Evolutionary conservation across 192 early-diverging fungal genomes (phyloP).

Genomic region (Backusella macrospora): DNA sequence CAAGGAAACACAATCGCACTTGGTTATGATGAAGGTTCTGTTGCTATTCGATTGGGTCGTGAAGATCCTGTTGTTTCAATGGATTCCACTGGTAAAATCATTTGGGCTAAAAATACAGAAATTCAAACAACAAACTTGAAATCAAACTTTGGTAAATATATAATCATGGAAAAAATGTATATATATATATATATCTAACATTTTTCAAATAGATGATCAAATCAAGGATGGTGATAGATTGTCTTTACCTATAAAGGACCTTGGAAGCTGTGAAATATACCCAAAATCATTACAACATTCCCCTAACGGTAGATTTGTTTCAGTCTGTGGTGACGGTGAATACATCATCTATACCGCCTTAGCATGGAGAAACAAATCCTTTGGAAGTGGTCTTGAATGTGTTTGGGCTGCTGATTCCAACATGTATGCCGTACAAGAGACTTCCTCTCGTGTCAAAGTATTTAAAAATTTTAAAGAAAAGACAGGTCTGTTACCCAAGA

Average conservation of each 20-base stretch:
- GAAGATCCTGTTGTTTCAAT: constrained; percentile 96
- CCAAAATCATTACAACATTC: constrained; percentile 95
- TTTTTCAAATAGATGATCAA: constrained; percentile 58
- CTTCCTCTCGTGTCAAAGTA: constrained; percentile 82
- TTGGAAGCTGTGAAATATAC: constrained; percentile 97
- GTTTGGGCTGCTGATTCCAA: constrained; percentile 98
- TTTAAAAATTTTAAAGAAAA: constrained; percentile 98
- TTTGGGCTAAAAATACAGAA: constrained; percentile 96
- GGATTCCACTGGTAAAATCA: constrained; percentile 96
- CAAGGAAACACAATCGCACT: constrained; percentile 92
- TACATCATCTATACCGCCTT: constrained; percentile 99
- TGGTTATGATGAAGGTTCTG: constrained; percentile 95
- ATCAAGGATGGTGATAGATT: constrained; percentile 94
- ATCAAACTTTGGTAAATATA: constrained; percentile 57
- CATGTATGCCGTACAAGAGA: constrained; percentile 93
- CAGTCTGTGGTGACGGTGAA: constrained; percentile 98
- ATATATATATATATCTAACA: not conserved
- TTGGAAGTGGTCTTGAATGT: constrained; percentile 92
- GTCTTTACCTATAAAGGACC: constrained; percentile 83
- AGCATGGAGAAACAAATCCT: constrained; percentile 99
- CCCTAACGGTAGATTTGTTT: constrained; percentile 98
- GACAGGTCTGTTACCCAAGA: constrained; percentile 58
- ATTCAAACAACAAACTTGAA: constrained; percentile 96
- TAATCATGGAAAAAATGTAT: not conserved
- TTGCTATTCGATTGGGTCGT: constrained; percentile 91